Evolutionary conservation across 768 basidiomycete genomes (phyloP).

Genomic region (Crepidotus variabilis): DNA sequence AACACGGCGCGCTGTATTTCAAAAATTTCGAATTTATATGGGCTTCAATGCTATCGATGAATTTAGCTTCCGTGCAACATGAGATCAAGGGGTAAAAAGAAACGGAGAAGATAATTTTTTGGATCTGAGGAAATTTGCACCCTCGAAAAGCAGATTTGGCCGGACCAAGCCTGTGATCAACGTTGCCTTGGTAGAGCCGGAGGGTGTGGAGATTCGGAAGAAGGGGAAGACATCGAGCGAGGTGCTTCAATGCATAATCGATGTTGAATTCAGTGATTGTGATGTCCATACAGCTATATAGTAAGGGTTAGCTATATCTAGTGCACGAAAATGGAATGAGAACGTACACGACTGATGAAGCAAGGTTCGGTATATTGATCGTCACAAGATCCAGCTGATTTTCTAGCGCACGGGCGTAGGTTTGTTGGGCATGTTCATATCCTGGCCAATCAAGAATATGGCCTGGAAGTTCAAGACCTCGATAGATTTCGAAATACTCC

Average conservation of each 20-base stretch:
- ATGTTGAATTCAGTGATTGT: not conserved
- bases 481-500: conserved; percentile 14
- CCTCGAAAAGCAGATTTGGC: not conserved
- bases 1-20: not conserved
- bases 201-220: not conserved
- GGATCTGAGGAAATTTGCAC: not conserved
- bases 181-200: not conserved
- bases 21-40: not conserved
- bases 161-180: not conserved
- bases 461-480: not conserved
- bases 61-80: not conserved
- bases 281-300: not conserved
- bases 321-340: not conserved
- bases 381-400: conserved; percentile 16
- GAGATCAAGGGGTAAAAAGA: not conserved
- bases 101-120: not conserved
- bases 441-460: not conserved
- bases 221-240: not conserved
- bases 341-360: conserved; percentile 11
- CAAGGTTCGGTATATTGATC: conserved; percentile 7
- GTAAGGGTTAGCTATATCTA: not conserved
- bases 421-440: not conserved
- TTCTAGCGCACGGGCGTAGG: conserved; percentile 7
- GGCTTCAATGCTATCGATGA: not conserved
- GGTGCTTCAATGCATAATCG: not conserved